Evolutionary conservation across 1,284 basidiomycete genomes (phyloP).

Genomic region (Ceratobasidium papillatum): DNA sequence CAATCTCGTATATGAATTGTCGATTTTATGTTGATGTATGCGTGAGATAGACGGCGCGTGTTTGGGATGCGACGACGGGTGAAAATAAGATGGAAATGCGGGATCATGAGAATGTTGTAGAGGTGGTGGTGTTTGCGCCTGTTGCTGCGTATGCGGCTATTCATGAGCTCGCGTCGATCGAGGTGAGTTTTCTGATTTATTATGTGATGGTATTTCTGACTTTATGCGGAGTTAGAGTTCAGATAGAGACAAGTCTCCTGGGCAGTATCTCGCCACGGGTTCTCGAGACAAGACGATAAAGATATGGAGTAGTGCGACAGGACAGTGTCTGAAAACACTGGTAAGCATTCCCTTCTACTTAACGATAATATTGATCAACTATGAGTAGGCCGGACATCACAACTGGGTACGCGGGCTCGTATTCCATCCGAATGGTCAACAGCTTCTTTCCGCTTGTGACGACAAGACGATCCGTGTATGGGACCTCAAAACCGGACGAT

Average conservation of each 20-base stretch:
- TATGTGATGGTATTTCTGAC: neutral
- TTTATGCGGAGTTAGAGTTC: slow-evolving; percentile 39
- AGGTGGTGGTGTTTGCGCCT: slow-evolving; percentile 85
- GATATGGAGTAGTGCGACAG: slow-evolving; percentile 83
- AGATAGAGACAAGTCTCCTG: slow-evolving; percentile 54
- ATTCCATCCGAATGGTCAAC: slow-evolving; percentile 88
- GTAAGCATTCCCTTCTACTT: slow-evolving; percentile 53
- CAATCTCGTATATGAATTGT: neutral
- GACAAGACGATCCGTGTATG: slow-evolving; percentile 91
- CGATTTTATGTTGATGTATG: slow-evolving; percentile 6
- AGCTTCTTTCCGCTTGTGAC: slow-evolving; percentile 86
- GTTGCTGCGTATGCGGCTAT: slow-evolving; percentile 76
- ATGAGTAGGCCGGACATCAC: slow-evolving; percentile 72
- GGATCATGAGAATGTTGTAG: slow-evolving; percentile 89
- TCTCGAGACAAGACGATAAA: slow-evolving; percentile 89
- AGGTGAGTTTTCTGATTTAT: slow-evolving; percentile 55
- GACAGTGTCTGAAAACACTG: slow-evolving; percentile 75
- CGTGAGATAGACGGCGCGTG: slow-evolving; percentile 71
- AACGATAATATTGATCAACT: neutral
- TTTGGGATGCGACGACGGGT: slow-evolving; percentile 81
- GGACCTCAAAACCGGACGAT: slow-evolving; percentile 84
- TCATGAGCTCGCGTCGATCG: slow-evolving; percentile 77
- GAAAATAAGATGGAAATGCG: slow-evolving; percentile 84
- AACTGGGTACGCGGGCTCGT: slow-evolving; percentile 86
- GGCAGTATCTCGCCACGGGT: slow-evolving; percentile 78